A percentile compares a stretch with the other conserved stretches of the same genome.
phyloP scores from a whole-genome alignment of 148 eudicot species.

The Fagopyrum esculentum region DNA sequence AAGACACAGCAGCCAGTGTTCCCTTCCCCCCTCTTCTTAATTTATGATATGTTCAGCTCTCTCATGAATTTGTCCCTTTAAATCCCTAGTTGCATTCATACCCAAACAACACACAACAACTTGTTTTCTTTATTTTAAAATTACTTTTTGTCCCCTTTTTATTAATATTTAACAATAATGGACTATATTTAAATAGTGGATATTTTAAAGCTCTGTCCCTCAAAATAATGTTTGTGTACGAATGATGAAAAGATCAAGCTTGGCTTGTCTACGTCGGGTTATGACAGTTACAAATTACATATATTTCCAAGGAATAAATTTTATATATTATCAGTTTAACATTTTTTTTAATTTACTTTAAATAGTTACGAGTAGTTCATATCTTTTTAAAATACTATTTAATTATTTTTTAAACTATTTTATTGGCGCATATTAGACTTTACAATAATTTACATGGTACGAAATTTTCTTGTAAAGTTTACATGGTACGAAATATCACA shows the following conservation, averaged over 20 bases:
- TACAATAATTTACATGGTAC: too few species aligned
- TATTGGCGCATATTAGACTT: too few species aligned
- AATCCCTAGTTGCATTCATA: neutral
- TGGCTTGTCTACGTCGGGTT: slow-evolving; percentile 4
- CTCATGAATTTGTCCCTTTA: neutral
- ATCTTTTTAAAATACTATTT: too few species aligned
- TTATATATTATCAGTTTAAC: too few species aligned
- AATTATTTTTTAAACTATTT: too few species aligned
- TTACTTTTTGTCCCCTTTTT: slow-evolving; percentile 4
- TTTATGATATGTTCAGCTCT: neutral
- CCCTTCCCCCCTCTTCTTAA: neutral
- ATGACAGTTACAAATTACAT: neutral
- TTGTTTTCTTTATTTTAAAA: neutral
- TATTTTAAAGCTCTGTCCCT: neutral
- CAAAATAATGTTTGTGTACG: slow-evolving; percentile 1
- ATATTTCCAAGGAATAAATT: neutral
- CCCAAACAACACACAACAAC: neutral
- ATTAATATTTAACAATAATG: neutral
- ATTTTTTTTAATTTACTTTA: too few species aligned
- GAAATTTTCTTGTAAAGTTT: too few species aligned
- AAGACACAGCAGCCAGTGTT: neutral
- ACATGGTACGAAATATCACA: too few species aligned
- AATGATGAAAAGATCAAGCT: slow-evolving; percentile 1
- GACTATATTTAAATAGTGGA: neutral
- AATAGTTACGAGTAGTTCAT: too few species aligned